Conservation (phyloP, 495 filamentous ascomycete species). For the Penicillium dipodomyicola region DNA sequence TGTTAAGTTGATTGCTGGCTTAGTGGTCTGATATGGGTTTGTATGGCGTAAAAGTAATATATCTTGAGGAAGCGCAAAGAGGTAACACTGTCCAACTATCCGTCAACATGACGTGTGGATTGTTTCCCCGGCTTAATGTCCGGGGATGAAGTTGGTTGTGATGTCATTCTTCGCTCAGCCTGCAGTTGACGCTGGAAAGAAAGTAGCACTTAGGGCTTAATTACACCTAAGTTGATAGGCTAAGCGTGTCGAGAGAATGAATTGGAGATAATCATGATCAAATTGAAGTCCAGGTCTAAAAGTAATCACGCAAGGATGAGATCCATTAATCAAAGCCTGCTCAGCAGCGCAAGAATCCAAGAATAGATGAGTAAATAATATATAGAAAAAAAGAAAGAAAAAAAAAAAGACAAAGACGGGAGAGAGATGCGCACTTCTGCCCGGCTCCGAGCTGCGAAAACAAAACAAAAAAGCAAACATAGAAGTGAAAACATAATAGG, state of each 20-base stretch:
- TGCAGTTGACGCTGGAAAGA: not conserved
- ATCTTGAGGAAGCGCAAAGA: not conserved
- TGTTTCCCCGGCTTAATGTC: not conserved
- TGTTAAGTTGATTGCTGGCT: not conserved
- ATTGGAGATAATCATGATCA: conserved; percentile 20
- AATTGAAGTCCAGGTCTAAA: conserved; percentile 28
- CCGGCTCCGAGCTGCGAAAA: conserved; percentile 35
- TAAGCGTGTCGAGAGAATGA: not conserved
- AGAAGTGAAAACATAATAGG: conserved; percentile 27
- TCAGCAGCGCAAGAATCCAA: conserved; percentile 24
- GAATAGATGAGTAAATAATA: conserved; percentile 19
- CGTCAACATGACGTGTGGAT: conserved; percentile 15
- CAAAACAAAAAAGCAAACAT: conserved; percentile 29
- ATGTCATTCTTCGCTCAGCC: conserved; percentile 7
- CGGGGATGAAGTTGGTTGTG: not conserved
- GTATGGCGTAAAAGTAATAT: not conserved
- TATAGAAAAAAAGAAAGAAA: no score
- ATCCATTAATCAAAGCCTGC: conserved; percentile 24
- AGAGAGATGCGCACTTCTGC: conserved; percentile 53
- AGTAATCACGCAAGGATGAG: conserved; percentile 9
- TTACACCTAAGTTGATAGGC: not conserved
- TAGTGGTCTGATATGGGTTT: not conserved
- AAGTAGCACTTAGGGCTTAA: not conserved
- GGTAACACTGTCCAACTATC: not conserved
- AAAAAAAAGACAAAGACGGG: conserved; percentile 23